Conservation (phyloP, 495 filamentous ascomycete species). For the Amphirosellinia nigrospora region DNA sequence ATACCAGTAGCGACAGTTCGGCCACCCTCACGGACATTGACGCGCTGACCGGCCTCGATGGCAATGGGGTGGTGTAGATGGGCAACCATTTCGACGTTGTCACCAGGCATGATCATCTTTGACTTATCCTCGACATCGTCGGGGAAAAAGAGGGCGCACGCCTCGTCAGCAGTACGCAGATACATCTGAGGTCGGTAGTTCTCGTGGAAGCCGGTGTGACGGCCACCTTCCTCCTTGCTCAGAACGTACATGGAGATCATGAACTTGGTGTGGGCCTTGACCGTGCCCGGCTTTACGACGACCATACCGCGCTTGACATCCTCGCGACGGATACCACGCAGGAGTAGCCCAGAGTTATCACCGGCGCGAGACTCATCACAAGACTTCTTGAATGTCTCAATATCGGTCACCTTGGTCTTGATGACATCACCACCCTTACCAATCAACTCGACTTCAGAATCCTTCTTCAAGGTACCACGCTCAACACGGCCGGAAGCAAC, state of each 20-base stretch:
- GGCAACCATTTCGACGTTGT: slow-evolving; percentile 97
- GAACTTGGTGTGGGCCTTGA: slow-evolving; percentile 87
- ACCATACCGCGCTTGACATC: slow-evolving; percentile 96
- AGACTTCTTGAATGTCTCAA: slow-evolving; percentile 99
- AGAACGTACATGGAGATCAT: slow-evolving; percentile 94
- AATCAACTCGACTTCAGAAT: slow-evolving; percentile 90
- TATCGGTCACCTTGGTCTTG: slow-evolving; percentile 99
- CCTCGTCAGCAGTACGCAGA: slow-evolving; percentile 92
- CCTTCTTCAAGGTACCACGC: slow-evolving; percentile 90
- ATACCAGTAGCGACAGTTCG: slow-evolving; percentile 92
- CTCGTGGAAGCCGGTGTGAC: slow-evolving; percentile 88
- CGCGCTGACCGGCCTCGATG: slow-evolving; percentile 85
- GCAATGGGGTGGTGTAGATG: slow-evolving; percentile 80
- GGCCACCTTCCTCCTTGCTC: slow-evolving; percentile 95
- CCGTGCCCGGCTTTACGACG: slow-evolving; percentile 74
- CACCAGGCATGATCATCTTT: slow-evolving; percentile 92
- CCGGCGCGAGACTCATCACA: slow-evolving; percentile 92
- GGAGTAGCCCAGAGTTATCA: slow-evolving; percentile 97
- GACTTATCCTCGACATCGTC: slow-evolving; percentile 71
- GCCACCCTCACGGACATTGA: slow-evolving; percentile 97
- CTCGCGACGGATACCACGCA: slow-evolving; percentile 93
- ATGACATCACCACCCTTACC: slow-evolving; percentile 77
- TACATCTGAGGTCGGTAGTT: slow-evolving; percentile 97
- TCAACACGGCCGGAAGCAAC: slow-evolving; percentile 97
- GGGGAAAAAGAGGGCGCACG: slow-evolving; percentile 80